Conservation (phyloP, 1,139 yeast genomes). For the Wickerhamiella infanticola region DNA sequence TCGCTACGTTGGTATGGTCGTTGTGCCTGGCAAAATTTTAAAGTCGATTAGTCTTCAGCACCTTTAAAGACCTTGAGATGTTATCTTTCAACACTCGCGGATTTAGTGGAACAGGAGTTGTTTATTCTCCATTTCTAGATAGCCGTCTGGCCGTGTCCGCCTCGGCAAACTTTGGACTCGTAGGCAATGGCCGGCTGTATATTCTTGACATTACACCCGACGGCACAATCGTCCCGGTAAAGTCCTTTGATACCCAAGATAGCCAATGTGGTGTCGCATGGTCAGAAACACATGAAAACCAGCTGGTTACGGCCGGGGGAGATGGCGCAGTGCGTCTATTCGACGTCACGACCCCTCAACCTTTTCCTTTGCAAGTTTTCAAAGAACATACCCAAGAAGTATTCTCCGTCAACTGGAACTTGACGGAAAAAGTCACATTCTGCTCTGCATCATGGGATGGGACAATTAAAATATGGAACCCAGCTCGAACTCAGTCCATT, state of each 20-base stretch:
- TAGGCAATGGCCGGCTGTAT: slow-evolving; percentile 77
- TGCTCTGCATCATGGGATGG: slow-evolving; percentile 91
- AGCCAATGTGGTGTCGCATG: slow-evolving; percentile 79
- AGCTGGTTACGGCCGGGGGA: slow-evolving; percentile 67
- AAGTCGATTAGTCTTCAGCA: slow-evolving; percentile 16
- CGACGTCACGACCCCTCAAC: slow-evolving; percentile 45
- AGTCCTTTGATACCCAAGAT: slow-evolving; percentile 76
- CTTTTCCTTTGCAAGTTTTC: slow-evolving; percentile 61
- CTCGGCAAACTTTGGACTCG: slow-evolving; percentile 85
- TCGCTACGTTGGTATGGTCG: slow-evolving; percentile 23
- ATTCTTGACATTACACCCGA: slow-evolving; percentile 50
- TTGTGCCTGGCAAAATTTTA: slow-evolving; percentile 21
- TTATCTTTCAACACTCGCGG: slow-evolving; percentile 62
- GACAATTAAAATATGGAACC: slow-evolving; percentile 57
- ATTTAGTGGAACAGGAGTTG: slow-evolving; percentile 74
- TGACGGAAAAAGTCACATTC: slow-evolving; percentile 57
- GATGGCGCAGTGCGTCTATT: slow-evolving; percentile 79
- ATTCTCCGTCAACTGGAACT: slow-evolving; percentile 77
- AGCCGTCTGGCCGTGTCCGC: slow-evolving; percentile 80
- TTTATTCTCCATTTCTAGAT: slow-evolving; percentile 85
- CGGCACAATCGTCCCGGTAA: slow-evolving; percentile 36
- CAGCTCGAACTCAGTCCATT: slow-evolving; percentile 30
- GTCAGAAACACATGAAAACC: slow-evolving; percentile 86
- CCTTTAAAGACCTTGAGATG: slow-evolving; percentile 29
- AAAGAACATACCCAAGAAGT: slow-evolving; percentile 76